Conservation (phyloP, 768 basidiomycete species). For the Suillus hirtellus region DNA sequence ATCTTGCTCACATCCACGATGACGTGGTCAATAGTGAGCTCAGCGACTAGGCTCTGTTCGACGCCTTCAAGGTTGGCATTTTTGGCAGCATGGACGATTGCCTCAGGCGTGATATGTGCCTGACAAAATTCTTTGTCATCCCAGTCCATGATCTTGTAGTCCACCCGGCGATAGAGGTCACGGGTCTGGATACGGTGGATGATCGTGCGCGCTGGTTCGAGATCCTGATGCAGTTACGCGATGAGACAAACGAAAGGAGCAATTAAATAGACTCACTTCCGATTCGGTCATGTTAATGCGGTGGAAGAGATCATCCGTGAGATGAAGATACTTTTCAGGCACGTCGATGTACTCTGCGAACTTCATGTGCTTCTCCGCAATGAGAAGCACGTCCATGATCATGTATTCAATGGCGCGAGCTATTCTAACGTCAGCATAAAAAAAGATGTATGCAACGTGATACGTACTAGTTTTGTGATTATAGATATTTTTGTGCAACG, state of each 20-base stretch:
- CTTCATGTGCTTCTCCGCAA: conserved; percentile 64
- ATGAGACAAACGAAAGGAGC: background rate
- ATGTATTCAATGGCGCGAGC: conserved; percentile 82
- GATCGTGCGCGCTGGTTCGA: conserved; percentile 57
- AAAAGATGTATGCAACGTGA: too few relatives aligned
- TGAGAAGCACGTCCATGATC: conserved; percentile 76
- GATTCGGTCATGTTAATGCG: conserved; percentile 56
- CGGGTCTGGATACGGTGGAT: conserved; percentile 61
- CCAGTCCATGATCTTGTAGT: conserved; percentile 54
- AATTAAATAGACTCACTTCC: conserved; percentile 15
- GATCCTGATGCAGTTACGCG: conserved; percentile 43
- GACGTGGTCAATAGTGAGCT: conserved; percentile 49
- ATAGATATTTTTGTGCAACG: conserved; percentile 81
- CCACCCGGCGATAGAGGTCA: conserved; percentile 70
- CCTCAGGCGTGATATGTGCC: conserved; percentile 35
- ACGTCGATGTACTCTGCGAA: conserved; percentile 58
- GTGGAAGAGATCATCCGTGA: conserved; percentile 69
- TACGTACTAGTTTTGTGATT: conserved; percentile 71
- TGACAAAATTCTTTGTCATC: conserved; percentile 29
- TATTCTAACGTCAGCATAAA: conserved; percentile 22
- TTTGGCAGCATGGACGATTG: conserved; percentile 46
- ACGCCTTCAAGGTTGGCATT: conserved; percentile 26
- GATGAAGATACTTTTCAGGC: conserved; percentile 57
- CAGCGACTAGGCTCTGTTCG: conserved; percentile 30
- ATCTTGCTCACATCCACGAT: conserved; percentile 64